A percentile compares a stretch with the other conserved stretches of the same genome.
Conservation (phyloP, 768 basidiomycete genomes). For the Agaricus blazei region DNA sequence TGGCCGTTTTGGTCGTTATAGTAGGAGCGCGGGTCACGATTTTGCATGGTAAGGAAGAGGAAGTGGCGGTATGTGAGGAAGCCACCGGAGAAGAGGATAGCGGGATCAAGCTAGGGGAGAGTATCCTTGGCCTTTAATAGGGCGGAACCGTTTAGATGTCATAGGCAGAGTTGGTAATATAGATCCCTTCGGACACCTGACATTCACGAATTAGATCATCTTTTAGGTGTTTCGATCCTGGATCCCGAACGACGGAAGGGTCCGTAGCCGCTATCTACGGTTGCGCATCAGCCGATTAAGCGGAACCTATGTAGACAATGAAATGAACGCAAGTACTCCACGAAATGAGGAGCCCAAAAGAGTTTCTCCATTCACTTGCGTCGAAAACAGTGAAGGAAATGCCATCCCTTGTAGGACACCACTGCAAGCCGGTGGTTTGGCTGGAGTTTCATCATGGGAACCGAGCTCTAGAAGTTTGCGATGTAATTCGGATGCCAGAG, state of each 20-base stretch:
- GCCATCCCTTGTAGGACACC: conserved; percentile 20
- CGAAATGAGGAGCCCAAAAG: conserved; percentile 18
- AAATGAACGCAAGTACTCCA: conserved; percentile 11
- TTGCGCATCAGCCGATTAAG: conserved; percentile 23
- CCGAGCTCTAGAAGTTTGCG: conserved; percentile 16
- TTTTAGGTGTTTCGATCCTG: conserved; percentile 30
- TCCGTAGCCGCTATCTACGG: conserved; percentile 34
- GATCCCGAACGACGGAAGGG: conserved; percentile 37
- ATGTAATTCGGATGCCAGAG: conserved; percentile 30
- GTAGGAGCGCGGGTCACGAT: conserved; percentile 35
- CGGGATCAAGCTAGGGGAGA: conserved; percentile 21
- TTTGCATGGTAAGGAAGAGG: conserved; percentile 30
- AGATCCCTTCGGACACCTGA: conserved; percentile 12
- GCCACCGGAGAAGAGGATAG: conserved; percentile 14
- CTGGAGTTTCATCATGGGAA: conserved; percentile 34
- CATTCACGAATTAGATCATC: conserved; percentile 35
- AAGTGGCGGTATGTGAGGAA: conserved; percentile 9
- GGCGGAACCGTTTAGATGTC: conserved; percentile 37
- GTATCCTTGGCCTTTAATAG: conserved; percentile 37
- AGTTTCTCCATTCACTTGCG: conserved; percentile 27
- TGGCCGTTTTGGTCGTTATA: conserved; percentile 32
- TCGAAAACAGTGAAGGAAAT: conserved; percentile 26
- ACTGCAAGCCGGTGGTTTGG: conserved; percentile 29
- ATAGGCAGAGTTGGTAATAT: conserved; percentile 34
- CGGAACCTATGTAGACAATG: conserved; percentile 21